These are phyloP conservation scores for Daldinia loculata DNA, from an alignment of 495 filamentous ascomycete species.

Conservation along the genomic window DNA sequence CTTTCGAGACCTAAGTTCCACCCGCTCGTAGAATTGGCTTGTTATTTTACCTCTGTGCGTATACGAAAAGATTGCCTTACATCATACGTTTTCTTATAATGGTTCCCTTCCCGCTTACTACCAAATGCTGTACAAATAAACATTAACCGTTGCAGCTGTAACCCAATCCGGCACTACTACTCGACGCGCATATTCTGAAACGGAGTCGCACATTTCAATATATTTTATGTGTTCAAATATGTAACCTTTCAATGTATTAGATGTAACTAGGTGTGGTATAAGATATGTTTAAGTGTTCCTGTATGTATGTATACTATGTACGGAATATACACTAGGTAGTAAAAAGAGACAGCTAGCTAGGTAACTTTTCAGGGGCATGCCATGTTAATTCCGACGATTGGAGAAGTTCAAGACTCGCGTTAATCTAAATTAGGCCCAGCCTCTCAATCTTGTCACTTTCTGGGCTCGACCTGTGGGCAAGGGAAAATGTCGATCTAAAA, in stretches of 20 bases:
- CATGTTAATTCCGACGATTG: constrained; percentile 25
- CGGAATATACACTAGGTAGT: no score
- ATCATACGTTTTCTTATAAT: neutral
- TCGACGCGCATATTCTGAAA: constrained; percentile 40
- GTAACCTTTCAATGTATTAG: constrained; percentile 14
- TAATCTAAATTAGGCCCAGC: constrained; percentile 34
- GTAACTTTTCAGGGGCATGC: constrained; percentile 24
- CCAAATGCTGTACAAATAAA: constrained; percentile 19
- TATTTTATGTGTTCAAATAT: constrained; percentile 1
- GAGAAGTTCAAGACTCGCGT: constrained; percentile 12
- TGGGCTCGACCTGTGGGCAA: constrained; percentile 17
- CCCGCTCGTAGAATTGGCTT: no score
- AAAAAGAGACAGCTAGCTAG: no score
- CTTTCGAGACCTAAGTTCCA: neutral
- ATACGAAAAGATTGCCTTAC: neutral
- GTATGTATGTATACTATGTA: no score
- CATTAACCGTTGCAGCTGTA: constrained; percentile 23
- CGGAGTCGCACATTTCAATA: constrained; percentile 23
- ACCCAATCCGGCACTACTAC: constrained; percentile 11
- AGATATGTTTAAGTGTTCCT: no score
- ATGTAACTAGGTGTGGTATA: no score
- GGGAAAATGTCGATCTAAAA: constrained; percentile 28
- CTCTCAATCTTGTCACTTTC: constrained; percentile 19
- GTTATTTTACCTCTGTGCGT: neutral
- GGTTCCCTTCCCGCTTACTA: neutral